These are phyloP conservation scores for Avicennia marina DNA, from an alignment of 257 asterid genomes.

Conservation along the genomic window DNA sequence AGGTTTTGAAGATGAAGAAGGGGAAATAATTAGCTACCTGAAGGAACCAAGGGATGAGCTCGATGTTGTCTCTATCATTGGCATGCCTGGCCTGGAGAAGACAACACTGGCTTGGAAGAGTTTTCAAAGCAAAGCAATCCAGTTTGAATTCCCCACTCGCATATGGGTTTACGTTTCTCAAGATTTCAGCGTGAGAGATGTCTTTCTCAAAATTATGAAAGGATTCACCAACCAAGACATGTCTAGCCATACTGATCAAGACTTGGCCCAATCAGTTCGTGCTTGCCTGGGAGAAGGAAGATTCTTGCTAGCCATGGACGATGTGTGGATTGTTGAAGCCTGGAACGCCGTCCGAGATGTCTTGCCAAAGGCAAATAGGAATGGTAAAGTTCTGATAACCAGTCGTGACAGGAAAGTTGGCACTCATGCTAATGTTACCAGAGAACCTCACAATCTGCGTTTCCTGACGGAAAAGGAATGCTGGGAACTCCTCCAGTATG, in stretches of 20 bases:
- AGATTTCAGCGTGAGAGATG: neutral
- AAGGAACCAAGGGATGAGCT: neutral
- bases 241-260: neutral
- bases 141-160: neutral
- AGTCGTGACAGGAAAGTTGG: slow-evolving; percentile 30
- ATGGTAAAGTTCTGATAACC: slow-evolving; percentile 37
- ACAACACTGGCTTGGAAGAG: slow-evolving; percentile 17
- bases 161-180: slow-evolving; percentile 20
- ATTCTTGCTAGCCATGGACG: neutral
- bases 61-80: slow-evolving; percentile 9
- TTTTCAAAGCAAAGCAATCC: neutral
- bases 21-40: neutral
- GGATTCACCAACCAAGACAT: neutral
- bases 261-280: neutral
- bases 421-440: slow-evolving; percentile 12
- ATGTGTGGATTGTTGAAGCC: neutral
- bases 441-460: slow-evolving; percentile 27
- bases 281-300: neutral
- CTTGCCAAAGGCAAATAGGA: slow-evolving; percentile 22
- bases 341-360: slow-evolving; percentile 13
- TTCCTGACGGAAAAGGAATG: slow-evolving; percentile 33
- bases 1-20: slow-evolving; percentile 2
- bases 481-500: slow-evolving; percentile 29
- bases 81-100: slow-evolving; percentile 17
- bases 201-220: slow-evolving; percentile 11